Evolutionary conservation across 192 early-diverging fungal species (phyloP).

Genomic region (Coemansia sp.): DNA sequence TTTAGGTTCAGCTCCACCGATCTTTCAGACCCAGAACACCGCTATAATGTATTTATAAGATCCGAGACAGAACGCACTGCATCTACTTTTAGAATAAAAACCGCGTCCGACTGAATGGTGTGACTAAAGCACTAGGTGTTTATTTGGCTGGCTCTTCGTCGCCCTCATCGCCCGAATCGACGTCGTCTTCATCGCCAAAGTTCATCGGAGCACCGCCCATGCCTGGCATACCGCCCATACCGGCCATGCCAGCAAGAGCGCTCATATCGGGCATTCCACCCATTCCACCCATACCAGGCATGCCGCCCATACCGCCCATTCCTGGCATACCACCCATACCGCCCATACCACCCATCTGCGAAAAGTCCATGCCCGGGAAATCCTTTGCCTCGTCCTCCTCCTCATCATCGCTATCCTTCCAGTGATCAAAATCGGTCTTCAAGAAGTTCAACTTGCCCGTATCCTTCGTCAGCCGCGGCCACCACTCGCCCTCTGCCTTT

Average conservation of each 20-base stretch:
- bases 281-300: constrained; percentile 59
- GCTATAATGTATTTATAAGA: too few relatives aligned
- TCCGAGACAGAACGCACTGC: too few relatives aligned
- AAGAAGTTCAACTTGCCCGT: constrained; percentile 66
- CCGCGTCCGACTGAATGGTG: too few relatives aligned
- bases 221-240: too few relatives aligned
- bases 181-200: constrained; percentile 1
- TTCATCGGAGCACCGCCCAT: not conserved
- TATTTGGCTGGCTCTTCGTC: not conserved
- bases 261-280: constrained; percentile 18
- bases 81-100: too few relatives aligned
- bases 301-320: constrained; percentile 9
- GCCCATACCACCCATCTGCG: constrained; percentile 53
- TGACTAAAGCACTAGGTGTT: not conserved
- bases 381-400: constrained; percentile 67
- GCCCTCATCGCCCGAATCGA: constrained; percentile 12
- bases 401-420: constrained; percentile 94
- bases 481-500: constrained; percentile 76
- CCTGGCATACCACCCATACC: constrained; percentile 24
- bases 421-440: constrained; percentile 88
- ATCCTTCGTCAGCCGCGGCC: constrained; percentile 81
- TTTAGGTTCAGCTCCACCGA: not conserved
- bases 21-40: too few relatives aligned
- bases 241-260: constrained; percentile 1
- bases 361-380: constrained; percentile 64